Evolutionary conservation across 176 grass and related monocot species (phyloP).

Genomic region (Panicum miliaceum): DNA sequence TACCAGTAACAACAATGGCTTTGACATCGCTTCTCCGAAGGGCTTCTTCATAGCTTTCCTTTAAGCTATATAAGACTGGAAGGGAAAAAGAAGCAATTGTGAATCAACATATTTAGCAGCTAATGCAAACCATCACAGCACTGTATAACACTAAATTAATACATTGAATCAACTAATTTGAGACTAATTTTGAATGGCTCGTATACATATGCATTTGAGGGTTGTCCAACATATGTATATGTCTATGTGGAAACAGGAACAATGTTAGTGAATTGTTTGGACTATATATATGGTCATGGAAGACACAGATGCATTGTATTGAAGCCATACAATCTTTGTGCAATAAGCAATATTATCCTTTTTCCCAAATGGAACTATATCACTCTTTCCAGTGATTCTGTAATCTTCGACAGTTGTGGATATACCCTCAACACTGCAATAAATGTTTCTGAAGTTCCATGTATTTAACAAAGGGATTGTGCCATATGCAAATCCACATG

Average conservation of each 20-base stretch:
- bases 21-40: conserved; percentile 84
- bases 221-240: neutral
- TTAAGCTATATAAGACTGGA: conserved; percentile 76
- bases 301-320: neutral
- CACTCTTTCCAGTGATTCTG: conserved; percentile 2
- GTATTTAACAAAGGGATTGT: neutral
- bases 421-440: neutral
- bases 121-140: conserved; percentile 1
- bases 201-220: conserved; percentile 7
- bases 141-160: conserved; percentile 1
- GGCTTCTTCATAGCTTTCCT: conserved; percentile 77
- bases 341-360: neutral
- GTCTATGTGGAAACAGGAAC: neutral
- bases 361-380: neutral
- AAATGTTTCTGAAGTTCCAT: neutral
- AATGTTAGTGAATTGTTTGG: neutral
- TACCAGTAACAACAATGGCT: conserved; percentile 90
- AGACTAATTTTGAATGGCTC: neutral
- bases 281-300: neutral
- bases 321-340: neutral
- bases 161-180: neutral
- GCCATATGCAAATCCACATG: neutral
- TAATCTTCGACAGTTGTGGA: neutral
- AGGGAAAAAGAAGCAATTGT: conserved; percentile 6
- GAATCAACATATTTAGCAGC: neutral